phyloP scores from a whole-genome alignment of 2,329 filamentous ascomycete species.

The Colletotrichum gigasporum region DNA sequence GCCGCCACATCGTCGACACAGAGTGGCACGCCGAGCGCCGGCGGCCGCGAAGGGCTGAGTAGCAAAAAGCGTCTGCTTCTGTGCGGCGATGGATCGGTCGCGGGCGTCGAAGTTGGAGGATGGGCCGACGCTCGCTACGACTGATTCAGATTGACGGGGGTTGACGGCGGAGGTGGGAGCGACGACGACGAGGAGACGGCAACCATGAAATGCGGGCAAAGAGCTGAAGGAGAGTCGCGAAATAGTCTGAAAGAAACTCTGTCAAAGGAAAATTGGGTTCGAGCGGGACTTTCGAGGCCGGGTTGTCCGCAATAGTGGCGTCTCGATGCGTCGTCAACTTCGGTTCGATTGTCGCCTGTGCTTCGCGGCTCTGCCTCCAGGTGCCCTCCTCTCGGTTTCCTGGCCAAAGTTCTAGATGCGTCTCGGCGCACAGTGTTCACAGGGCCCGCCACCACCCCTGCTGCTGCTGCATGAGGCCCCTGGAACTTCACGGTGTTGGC shows the following conservation, averaged over 20 bases:
- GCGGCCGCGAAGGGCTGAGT: background rate
- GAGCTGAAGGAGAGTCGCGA: background rate
- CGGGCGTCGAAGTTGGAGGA: background rate
- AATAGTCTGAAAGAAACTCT: background rate
- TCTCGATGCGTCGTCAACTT: background rate
- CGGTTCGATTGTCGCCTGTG: background rate
- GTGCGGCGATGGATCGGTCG: background rate
- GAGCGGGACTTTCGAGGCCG: background rate
- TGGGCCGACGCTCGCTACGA: background rate
- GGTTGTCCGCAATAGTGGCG: background rate
- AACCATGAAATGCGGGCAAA: background rate
- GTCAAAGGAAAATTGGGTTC: background rate
- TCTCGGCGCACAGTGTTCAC: slow-evolving; percentile 14
- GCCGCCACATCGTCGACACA: slow-evolving; percentile 19
- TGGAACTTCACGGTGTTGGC: no score
- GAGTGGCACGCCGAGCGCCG: slow-evolving; percentile 18
- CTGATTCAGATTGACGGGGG: background rate
- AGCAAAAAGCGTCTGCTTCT: background rate
- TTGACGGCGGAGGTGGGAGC: background rate
- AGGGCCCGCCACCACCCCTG: background rate
- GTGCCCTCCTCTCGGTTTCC: background rate
- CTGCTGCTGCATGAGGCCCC: no score
- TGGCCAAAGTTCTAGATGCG: slow-evolving; percentile 8
- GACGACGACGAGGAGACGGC: background rate
- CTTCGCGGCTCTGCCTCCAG: background rate